phyloP scores from a whole-genome alignment of 441 rosid species.

The Gossypium schwendimanii region DNA sequence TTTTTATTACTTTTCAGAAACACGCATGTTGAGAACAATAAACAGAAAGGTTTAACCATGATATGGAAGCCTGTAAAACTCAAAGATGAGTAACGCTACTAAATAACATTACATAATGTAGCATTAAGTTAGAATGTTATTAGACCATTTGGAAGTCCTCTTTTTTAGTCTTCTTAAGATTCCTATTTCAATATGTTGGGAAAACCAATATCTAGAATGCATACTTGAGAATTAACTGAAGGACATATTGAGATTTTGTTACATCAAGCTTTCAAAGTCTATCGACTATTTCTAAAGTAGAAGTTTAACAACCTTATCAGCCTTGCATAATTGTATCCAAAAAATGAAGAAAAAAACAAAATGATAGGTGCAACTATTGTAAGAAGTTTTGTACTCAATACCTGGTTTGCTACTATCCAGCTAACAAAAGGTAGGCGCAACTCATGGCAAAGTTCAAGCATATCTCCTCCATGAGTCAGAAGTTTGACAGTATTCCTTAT shows the following conservation, averaged over 20 bases:
- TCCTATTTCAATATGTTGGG: background rate
- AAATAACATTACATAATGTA: background rate
- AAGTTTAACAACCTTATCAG: background rate
- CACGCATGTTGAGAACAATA: background rate
- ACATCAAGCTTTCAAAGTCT: background rate
- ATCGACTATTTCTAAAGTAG: background rate
- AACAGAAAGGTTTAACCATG: background rate
- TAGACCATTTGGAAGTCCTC: background rate
- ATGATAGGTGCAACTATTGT: background rate
- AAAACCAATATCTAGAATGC: background rate
- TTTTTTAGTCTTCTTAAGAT: background rate
- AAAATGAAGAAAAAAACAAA: background rate
- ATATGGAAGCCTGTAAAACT: background rate
- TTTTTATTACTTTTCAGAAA: background rate
- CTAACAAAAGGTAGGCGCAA: constrained; percentile 74
- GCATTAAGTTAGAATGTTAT: background rate
- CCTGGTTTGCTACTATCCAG: constrained; percentile 75
- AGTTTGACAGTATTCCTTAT: constrained; percentile 84
- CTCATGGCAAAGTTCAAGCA: constrained; percentile 89
- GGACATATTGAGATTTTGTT: background rate
- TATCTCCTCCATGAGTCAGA: constrained; percentile 83
- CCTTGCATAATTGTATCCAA: background rate
- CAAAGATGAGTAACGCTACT: background rate
- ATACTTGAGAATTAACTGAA: background rate
- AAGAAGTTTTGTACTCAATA: constrained; percentile 20